These are phyloP conservation scores for Pichia cephalocereana DNA, from an alignment of 805 yeast genomes.

Conservation along the genomic window DNA sequence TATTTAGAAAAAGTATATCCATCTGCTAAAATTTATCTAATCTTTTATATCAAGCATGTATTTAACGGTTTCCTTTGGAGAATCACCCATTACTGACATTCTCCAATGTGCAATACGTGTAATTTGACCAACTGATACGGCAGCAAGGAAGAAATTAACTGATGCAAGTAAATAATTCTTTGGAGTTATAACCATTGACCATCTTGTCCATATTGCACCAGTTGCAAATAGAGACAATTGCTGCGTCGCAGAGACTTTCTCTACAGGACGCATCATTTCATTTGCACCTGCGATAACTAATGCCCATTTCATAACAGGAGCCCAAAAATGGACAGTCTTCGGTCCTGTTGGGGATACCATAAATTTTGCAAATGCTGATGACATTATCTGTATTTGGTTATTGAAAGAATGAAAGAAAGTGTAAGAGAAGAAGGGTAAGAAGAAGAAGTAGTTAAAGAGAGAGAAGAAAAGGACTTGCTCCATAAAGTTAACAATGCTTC, in stretches of 20 bases:
- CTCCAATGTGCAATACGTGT: conserved; percentile 65
- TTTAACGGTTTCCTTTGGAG: conserved; percentile 42
- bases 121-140: conserved; percentile 83
- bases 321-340: conserved; percentile 96
- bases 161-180: conserved; percentile 80
- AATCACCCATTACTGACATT: conserved; percentile 46
- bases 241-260: conserved; percentile 82
- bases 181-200: conserved; percentile 92
- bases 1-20: no score
- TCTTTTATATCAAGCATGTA: conserved; percentile 47
- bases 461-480: background rate
- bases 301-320: conserved; percentile 70
- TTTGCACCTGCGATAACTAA: conserved; percentile 85
- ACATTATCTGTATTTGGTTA: background rate
- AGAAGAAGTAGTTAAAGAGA: background rate
- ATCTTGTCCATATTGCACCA: conserved; percentile 95
- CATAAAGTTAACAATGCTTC: no score
- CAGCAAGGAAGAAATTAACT: conserved; percentile 87
- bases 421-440: background rate
- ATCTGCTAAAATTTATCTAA: no score
- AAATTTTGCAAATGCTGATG: conserved; percentile 46
- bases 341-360: conserved; percentile 91
- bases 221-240: conserved; percentile 82
- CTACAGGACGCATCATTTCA: conserved; percentile 87
- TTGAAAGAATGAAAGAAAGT: background rate